Base-by-base conservation (phyloP, 2,329 filamentous ascomycete species). In the Monosporascus sp. region DNA sequence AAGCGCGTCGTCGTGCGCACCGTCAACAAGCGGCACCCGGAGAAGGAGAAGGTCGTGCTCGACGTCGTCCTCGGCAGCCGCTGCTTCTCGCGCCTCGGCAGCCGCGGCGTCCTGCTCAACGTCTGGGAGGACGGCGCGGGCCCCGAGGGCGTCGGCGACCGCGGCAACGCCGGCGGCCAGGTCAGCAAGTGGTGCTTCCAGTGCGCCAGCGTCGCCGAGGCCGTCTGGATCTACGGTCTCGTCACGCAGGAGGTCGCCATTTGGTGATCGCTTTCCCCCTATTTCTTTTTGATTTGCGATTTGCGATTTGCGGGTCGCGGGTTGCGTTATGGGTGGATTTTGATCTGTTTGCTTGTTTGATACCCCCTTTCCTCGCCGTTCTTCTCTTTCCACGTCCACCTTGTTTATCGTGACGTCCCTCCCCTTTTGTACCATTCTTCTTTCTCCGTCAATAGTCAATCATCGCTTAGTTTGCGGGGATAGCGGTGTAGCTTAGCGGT, bases 11-110 rank as follows among this genome's bases (percentile, higher is more conserved):
- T 96, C 17, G 85, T 97, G 24, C 83, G 82, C 5, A 85, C 84
- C 6, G 86, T 90, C 64, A 86, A 84, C 1, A 83, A 84, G 69
- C 83, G 81, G 65, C 71, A 75, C n/a, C 68, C 71, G 20, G 78
- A 81, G 36, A 69, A 75, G 57, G 82, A 83, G 22, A 77, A 85
- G 56, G 78, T 87, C 1, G 71, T 96, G 37, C 78, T 97, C 1
- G 93, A 97, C 69, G 90, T 90, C 1, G 91, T 91, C 48, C 76
- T 97, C 2, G 88, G 88, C 11, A 91, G 91, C 66, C 88, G 84
- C 53, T 92, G 89, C 65, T 95, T 96, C 71, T 88, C 92, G 60
- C 78, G 89, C 19, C 84, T 96, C 56, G 92, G 90, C 5, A 84
- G 88, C 60, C 88, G 89, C 36, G 92, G 92, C 47, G 93, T 97